Evolutionary conservation across 2,329 filamentous ascomycete genomes (phyloP), one percentile per base, ranked within the genome.

Genomic region (Aspergillus hortae): DNA sequence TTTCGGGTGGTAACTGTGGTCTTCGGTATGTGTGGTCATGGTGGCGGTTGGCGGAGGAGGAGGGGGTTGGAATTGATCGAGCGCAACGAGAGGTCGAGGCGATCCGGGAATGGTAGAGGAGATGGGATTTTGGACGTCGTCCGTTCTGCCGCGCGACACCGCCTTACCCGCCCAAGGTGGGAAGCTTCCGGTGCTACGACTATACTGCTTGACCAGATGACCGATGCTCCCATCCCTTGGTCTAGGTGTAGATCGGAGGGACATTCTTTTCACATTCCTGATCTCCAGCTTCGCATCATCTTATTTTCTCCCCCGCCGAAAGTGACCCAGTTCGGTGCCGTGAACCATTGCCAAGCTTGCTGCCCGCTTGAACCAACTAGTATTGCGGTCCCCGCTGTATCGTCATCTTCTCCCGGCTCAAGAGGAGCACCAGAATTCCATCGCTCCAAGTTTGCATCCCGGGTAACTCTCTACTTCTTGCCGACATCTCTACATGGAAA

Each of bases 1-100:
- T 72, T 86, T 83, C 45, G 87, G 84, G 59, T 88, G 83, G 73
- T 87, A 95, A 56, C 68, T 59, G 54, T 74, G 71, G 54, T 81
- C 76, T 62, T 75, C 74, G 52, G 69, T 66, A 52, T 70, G 60
- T 49, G 74, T 69, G 61, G 77, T 74, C 79, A 83, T 82, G 62
- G 65, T 73, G 72, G 64, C 60, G 63, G 61, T 55, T 61, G 54
- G 35, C 35, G 35, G 50, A 45, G 47, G 60, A 55, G 60, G 55
- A 33, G 53, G 23, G 49, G 48, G 43, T 47, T 46, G 49, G 52
- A 53, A 58, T 30, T 30, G 27, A 30, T 30, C 7, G 27, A 30
- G 27, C 27, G 27, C 27, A 30, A 30, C 27, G 47, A 57, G 56
- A 51, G 60, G 58, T 15, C 40, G 40, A 42, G 11, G 40, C 15